Evolutionary conservation across 495 filamentous ascomycete genomes (phyloP).

Genomic region (Bacidia gigantensis): DNA sequence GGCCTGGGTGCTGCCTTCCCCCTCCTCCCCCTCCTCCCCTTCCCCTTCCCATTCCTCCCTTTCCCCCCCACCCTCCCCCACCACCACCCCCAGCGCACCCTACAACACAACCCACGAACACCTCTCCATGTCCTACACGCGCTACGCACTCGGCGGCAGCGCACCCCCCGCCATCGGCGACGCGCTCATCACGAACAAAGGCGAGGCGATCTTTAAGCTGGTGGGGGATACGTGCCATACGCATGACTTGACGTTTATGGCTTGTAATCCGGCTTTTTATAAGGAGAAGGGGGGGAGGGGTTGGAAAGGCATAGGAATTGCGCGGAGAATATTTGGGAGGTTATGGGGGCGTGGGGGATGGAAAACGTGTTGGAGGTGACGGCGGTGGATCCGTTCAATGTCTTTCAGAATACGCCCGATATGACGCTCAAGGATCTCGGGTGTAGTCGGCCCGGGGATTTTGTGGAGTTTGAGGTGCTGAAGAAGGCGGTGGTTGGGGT

Average conservation of each 20-base stretch:
- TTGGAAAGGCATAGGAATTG: slow-evolving; percentile 22
- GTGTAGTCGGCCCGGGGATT: slow-evolving; percentile 25
- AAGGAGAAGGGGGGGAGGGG: slow-evolving; percentile 19
- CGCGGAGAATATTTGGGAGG: slow-evolving; percentile 25
- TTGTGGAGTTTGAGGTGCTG: slow-evolving; percentile 27
- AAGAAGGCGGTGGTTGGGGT: slow-evolving; percentile 24
- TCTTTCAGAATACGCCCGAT: slow-evolving; percentile 29
- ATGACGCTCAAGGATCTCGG: slow-evolving; percentile 25
- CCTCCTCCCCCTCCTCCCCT: no score
- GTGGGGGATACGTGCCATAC: slow-evolving; percentile 22
- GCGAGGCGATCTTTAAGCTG: slow-evolving; percentile 21
- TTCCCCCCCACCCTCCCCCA: no score
- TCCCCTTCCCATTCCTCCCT: no score
- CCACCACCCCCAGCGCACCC: no score
- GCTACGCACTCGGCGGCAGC: slow-evolving; percentile 23
- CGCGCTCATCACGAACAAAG: slow-evolving; percentile 23
- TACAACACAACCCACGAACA: slow-evolving; percentile 22
- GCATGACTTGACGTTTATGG: slow-evolving; percentile 32
- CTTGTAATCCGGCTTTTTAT: slow-evolving; percentile 27
- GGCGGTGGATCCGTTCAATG: slow-evolving; percentile 23
- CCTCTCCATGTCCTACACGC: slow-evolving; percentile 27
- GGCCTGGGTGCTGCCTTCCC: slow-evolving; percentile 20
- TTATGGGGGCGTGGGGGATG: slow-evolving; percentile 22
- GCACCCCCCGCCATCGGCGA: slow-evolving; percentile 24
- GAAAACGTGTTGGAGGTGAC: slow-evolving; percentile 20